Evolutionary conservation across 306 rosid species (phyloP).

Genomic region (Cucumis hystrix): DNA sequence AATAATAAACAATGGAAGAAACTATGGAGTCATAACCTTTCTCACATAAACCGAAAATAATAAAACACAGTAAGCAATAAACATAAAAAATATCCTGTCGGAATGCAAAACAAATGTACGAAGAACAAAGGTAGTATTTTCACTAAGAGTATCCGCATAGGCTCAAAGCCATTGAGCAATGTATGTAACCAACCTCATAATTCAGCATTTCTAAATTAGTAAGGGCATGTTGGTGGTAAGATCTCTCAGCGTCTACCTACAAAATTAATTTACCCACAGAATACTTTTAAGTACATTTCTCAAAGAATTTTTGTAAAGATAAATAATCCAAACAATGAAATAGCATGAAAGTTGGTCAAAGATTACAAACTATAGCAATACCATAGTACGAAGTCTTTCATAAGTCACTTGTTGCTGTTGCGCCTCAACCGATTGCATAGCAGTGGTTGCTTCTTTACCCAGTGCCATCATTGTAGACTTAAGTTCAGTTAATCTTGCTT

Average conservation of each 20-base stretch:
- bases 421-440: constrained; percentile 85
- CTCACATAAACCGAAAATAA: constrained; percentile 1
- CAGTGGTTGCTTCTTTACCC: constrained; percentile 80
- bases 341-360: background rate
- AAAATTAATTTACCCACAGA: constrained; percentile 8
- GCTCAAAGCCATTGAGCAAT: background rate
- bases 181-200: constrained; percentile 44
- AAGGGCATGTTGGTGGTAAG: constrained; percentile 68
- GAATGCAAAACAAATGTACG: background rate
- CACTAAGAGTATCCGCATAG: background rate
- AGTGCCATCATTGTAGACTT: constrained; percentile 71
- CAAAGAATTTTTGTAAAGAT: background rate
- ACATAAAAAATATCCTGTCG: background rate
- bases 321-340: background rate
- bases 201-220: constrained; percentile 53
- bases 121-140: background rate
- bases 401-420: constrained; percentile 72
- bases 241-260: constrained; percentile 80
- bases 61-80: background rate
- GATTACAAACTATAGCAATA: constrained; percentile 21
- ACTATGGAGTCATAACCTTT: constrained; percentile 8
- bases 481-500: constrained; percentile 62
- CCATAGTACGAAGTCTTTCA: constrained; percentile 64
- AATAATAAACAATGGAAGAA: constrained; percentile 14
- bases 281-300: background rate